phyloP scores from a whole-genome alignment of 2,329 filamentous ascomycete genomes.

The Aspergillus thermomutatus region DNA sequence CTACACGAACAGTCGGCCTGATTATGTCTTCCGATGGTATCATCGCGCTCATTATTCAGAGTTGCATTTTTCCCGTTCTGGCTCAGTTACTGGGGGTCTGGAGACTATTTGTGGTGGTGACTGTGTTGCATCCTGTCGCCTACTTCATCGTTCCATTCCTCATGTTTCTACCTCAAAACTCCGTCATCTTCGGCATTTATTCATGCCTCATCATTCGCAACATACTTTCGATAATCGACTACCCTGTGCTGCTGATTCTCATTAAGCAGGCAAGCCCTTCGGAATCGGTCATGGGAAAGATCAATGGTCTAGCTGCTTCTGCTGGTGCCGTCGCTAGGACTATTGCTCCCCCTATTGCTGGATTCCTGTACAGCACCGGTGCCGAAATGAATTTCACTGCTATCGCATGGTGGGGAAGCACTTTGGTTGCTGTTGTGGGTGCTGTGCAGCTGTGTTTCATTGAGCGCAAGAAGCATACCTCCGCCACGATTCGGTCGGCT shows the following conservation, averaged over 20 bases:
- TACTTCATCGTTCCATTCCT: constrained; percentile 70
- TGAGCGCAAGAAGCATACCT: constrained; percentile 45
- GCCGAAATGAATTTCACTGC: constrained; percentile 56
- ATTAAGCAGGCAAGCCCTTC: constrained; percentile 69
- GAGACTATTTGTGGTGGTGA: constrained; percentile 63
- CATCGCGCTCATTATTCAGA: constrained; percentile 71
- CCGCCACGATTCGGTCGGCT: constrained; percentile 35
- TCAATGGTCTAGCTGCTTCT: constrained; percentile 70
- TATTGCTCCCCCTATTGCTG: constrained; percentile 64
- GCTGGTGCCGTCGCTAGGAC: constrained; percentile 70
- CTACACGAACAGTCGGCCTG: constrained; percentile 63
- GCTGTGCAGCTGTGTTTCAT: constrained; percentile 57
- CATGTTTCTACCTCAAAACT: constrained; percentile 52
- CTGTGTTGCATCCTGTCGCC: constrained; percentile 62
- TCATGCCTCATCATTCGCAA: constrained; percentile 63
- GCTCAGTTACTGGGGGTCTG: constrained; percentile 64
- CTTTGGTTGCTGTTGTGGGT: constrained; percentile 54
- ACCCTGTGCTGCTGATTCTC: constrained; percentile 66
- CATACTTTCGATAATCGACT: constrained; percentile 65
- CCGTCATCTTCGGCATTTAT: constrained; percentile 63
- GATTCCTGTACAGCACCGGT: constrained; percentile 63
- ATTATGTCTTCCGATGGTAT: constrained; percentile 68
- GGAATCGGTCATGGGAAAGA: constrained; percentile 61
- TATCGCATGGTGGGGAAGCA: constrained; percentile 62
- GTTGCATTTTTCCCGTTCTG: constrained; percentile 64